Percentiles rank a stretch among this genome's conserved stretches.
phyloP scores from a whole-genome alignment of 1,284 basidiomycete genomes.

The Boletus mariae region DNA sequence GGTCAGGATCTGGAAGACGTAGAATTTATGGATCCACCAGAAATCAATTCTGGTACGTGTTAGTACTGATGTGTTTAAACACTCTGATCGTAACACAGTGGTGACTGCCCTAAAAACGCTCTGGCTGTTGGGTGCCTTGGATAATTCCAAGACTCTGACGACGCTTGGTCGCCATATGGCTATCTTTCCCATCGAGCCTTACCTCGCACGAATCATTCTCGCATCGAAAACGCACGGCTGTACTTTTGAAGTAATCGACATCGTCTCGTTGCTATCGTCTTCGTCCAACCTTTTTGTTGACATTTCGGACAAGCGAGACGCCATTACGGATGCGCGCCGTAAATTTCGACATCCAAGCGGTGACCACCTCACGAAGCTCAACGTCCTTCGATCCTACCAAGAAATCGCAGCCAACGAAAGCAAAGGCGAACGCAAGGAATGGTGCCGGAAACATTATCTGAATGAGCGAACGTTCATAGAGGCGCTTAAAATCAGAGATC shows the following conservation, averaged over 20 bases:
- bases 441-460: constrained; percentile 82
- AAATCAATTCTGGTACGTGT: constrained; percentile 61
- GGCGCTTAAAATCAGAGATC: constrained; percentile 77
- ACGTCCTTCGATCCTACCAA: constrained; percentile 79
- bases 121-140: constrained; percentile 72
- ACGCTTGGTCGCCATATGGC: constrained; percentile 76
- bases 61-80: background rate
- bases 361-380: constrained; percentile 88
- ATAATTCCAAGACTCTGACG: constrained; percentile 63
- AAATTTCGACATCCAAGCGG: constrained; percentile 85
- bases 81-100: constrained; percentile 45
- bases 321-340: constrained; percentile 60
- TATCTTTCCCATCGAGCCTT: constrained; percentile 79
- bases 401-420: constrained; percentile 47
- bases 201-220: constrained; percentile 73
- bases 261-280: constrained; percentile 78
- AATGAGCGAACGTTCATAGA: constrained; percentile 87
- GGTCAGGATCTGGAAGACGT: constrained; percentile 75
- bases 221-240: constrained; percentile 71
- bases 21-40: constrained; percentile 84
- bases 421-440: constrained; percentile 56
- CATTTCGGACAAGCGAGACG: constrained; percentile 66
- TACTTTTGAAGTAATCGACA: constrained; percentile 70
- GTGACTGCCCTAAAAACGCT: constrained; percentile 70
- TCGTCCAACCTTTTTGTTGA: constrained; percentile 74